phyloP scores from a whole-genome alignment of 2,329 filamentous ascomycete genomes.

The Colletotrichum sp. region DNA sequence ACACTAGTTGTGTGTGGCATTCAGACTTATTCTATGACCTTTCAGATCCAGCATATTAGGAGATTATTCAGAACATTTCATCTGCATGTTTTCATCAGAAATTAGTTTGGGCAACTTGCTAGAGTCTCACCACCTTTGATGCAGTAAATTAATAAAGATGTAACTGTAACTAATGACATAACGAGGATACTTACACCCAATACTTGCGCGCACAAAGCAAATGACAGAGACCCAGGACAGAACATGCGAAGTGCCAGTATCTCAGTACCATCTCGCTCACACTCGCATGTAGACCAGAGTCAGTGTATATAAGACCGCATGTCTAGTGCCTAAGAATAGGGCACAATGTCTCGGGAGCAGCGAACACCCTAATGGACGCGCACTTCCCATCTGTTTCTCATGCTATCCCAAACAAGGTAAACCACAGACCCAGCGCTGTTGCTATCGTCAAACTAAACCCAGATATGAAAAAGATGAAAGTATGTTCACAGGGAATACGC shows the following conservation, averaged over 20 bases:
- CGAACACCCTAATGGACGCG: not conserved
- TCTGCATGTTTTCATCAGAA: too few species aligned
- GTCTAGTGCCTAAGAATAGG: not conserved
- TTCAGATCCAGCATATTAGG: too few species aligned
- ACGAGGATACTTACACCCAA: not conserved
- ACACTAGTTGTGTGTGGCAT: too few species aligned
- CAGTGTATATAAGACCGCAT: not conserved
- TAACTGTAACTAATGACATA: not conserved
- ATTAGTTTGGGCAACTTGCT: too few species aligned
- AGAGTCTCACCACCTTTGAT: not conserved
- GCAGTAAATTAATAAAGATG: not conserved
- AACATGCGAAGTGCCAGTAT: not conserved
- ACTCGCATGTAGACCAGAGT: not conserved
- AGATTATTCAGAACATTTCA: too few species aligned
- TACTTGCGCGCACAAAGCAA: not conserved
- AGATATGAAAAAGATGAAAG: too few species aligned
- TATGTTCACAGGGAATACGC: not conserved
- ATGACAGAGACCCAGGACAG: not conserved
- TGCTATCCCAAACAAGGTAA: fast-evolving
- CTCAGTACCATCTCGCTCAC: not conserved
- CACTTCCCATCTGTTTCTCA: not conserved
- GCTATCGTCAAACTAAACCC: not conserved
- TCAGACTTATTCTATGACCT: too few species aligned
- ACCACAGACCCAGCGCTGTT: not conserved
- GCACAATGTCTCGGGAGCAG: not conserved